Evolutionary conservation across 1,284 basidiomycete genomes (phyloP).

Genomic region (Malassezia nana): DNA sequence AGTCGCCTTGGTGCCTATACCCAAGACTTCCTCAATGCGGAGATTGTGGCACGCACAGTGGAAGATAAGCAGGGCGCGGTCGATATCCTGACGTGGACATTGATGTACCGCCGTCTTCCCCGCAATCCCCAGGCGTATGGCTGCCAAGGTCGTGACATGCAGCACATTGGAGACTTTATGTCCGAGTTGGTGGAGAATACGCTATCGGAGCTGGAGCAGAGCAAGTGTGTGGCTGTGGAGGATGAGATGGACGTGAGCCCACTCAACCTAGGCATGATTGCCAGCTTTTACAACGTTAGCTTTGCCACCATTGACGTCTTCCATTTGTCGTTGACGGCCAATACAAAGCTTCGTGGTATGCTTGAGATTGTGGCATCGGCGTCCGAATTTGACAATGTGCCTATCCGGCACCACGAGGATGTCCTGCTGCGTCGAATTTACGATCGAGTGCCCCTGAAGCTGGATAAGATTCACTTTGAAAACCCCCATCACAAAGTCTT

Average conservation of each 20-base stretch:
- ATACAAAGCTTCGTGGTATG: constrained; percentile 92
- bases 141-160: constrained; percentile 38
- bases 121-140: constrained; percentile 58
- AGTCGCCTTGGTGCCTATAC: constrained; percentile 50
- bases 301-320: constrained; percentile 95
- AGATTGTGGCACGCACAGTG: constrained; percentile 95
- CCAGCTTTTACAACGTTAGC: constrained; percentile 59
- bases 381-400: constrained; percentile 86
- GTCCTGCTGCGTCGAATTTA: constrained; percentile 61
- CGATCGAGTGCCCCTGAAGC: constrained; percentile 92
- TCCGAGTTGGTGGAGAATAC: constrained; percentile 93
- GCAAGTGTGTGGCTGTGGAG: constrained; percentile 85
- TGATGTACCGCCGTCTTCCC: constrained; percentile 91
- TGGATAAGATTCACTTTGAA: constrained; percentile 71
- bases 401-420: constrained; percentile 64
- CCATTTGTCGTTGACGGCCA: constrained; percentile 84
- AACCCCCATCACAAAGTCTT: constrained; percentile 97
- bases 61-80: constrained; percentile 54
- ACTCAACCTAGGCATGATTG: constrained; percentile 39
- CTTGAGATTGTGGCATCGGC: constrained; percentile 93
- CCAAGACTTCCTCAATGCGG: constrained; percentile 98
- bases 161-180: constrained; percentile 51
- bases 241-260: constrained; percentile 54
- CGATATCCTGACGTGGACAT: constrained; percentile 86
- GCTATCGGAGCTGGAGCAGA: constrained; percentile 76